A percentile compares a stretch with the other conserved stretches of the same genome.
phyloP scores from a whole-genome alignment of 106 monocot genomes.

The Hemerocallis citrina region DNA sequence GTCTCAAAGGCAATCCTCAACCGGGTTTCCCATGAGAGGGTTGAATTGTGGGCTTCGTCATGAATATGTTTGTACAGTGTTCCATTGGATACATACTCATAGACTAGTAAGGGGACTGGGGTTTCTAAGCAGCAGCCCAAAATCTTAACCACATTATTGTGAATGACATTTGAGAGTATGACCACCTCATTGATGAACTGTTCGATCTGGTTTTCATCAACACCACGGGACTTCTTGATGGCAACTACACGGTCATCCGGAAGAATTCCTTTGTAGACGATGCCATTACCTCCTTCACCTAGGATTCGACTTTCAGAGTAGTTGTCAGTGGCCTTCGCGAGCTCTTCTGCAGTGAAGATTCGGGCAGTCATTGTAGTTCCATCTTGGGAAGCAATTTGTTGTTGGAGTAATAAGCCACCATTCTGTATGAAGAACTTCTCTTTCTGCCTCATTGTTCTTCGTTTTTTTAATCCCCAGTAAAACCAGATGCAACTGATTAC shows the following conservation, averaged over 20 bases:
- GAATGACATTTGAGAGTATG: slow-evolving; percentile 35
- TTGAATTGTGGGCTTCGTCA: neutral
- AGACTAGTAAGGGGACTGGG: slow-evolving; percentile 41
- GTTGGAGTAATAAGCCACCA: slow-evolving; percentile 38
- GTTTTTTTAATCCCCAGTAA: slow-evolving; percentile 17
- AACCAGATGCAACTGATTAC: slow-evolving; percentile 7
- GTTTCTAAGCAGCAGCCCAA: slow-evolving; percentile 48
- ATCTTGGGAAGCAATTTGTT: slow-evolving; percentile 18
- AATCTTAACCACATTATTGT: slow-evolving; percentile 36
- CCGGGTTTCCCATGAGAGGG: slow-evolving; percentile 22
- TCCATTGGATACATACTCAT: slow-evolving; percentile 43
- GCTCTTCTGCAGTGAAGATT: slow-evolving; percentile 22
- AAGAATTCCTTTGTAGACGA: slow-evolving; percentile 32
- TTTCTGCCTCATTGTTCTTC: slow-evolving; percentile 13
- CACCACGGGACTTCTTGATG: slow-evolving; percentile 30
- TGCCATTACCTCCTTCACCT: slow-evolving; percentile 39
- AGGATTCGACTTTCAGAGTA: slow-evolving; percentile 20
- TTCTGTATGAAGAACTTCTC: slow-evolving; percentile 32
- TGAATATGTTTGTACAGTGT: slow-evolving; percentile 22
- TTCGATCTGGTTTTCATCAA: slow-evolving; percentile 32
- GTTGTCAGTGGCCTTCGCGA: slow-evolving; percentile 24
- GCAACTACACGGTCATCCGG: slow-evolving; percentile 14
- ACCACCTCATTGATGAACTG: slow-evolving; percentile 43
- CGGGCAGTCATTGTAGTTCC: slow-evolving; percentile 5
- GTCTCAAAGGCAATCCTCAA: slow-evolving; percentile 30